Percentiles rank a stretch among this genome's conserved stretches.
phyloP scores from a whole-genome alignment of 192 early-diverging fungal species.

The Gonapodya prolifera region DNA sequence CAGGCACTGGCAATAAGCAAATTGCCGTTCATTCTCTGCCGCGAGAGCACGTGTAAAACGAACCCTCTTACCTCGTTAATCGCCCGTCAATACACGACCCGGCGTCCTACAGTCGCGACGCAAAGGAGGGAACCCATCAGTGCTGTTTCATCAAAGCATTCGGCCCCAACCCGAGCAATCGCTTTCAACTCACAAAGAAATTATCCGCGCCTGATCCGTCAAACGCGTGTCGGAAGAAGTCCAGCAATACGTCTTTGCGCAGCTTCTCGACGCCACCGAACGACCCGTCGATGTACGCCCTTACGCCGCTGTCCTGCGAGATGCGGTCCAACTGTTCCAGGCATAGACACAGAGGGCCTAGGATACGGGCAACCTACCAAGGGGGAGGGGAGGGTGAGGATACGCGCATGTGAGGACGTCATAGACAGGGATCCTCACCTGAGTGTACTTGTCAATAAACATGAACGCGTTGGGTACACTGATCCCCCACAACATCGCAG shows the following conservation, averaged over 20 bases:
- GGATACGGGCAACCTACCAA: conserved; percentile 92
- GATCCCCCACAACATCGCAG: neutral
- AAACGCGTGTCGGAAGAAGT: conserved; percentile 94
- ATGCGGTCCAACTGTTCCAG: conserved; percentile 60
- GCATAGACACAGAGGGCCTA: conserved; percentile 70
- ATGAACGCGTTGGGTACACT: conserved; percentile 97
- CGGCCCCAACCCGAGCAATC: too few species aligned
- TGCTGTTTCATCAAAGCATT: too few species aligned
- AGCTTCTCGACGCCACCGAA: conserved; percentile 50
- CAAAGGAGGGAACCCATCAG: too few species aligned
- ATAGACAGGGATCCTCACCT: neutral
- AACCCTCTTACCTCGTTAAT: too few species aligned
- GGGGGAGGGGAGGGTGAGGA: conserved; percentile 32
- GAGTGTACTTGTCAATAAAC: conserved; percentile 76
- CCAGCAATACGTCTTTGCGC: conserved; percentile 61
- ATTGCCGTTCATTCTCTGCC: conserved; percentile 68
- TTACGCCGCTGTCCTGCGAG: conserved; percentile 38
- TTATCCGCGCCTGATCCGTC: conserved; percentile 92
- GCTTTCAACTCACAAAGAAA: too few species aligned
- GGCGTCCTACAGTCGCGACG: conserved; percentile 63
- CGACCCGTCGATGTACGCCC: conserved; percentile 48
- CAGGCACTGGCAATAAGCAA: conserved; percentile 20
- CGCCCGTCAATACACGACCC: conserved; percentile 93
- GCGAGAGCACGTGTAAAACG: neutral
- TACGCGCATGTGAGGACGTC: neutral